Evolutionary conservation across 2,329 filamentous ascomycete genomes (phyloP).

Genomic region (Metarhizium humberi): DNA sequence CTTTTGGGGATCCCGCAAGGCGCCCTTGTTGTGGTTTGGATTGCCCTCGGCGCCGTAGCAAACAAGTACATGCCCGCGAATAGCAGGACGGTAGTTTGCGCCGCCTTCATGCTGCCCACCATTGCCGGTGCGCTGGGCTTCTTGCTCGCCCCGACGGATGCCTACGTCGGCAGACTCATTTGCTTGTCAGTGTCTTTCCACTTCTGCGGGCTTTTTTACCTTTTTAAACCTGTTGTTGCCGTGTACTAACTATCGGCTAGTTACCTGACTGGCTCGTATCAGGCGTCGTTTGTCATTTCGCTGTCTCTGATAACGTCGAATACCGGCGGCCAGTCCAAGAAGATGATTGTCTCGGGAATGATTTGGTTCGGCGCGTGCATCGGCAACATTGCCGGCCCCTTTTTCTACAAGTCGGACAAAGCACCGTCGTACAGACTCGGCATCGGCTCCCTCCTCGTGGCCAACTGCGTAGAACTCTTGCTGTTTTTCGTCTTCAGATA

Average conservation of each 20-base stretch:
- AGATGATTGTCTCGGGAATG: slow-evolving; percentile 54
- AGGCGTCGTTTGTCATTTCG: slow-evolving; percentile 29
- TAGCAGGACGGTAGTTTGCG: slow-evolving; percentile 28
- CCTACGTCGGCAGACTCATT: slow-evolving; percentile 43
- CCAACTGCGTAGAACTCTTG: slow-evolving; percentile 27
- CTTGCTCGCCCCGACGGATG: slow-evolving; percentile 39
- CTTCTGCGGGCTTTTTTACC: too few species aligned
- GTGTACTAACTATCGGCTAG: slow-evolving; percentile 5
- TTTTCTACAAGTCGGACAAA: slow-evolving; percentile 51
- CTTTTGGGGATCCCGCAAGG: slow-evolving; percentile 30
- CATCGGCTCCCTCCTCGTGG: slow-evolving; percentile 31
- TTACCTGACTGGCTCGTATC: slow-evolving; percentile 27
- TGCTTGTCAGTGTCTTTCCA: slow-evolving; percentile 33
- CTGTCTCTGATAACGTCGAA: slow-evolving; percentile 40
- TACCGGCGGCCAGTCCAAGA: slow-evolving; percentile 49
- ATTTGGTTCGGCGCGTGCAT: slow-evolving; percentile 51
- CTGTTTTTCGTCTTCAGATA: slow-evolving; percentile 30
- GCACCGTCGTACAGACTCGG: slow-evolving; percentile 30
- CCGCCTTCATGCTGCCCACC: background rate
- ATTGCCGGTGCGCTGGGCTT: slow-evolving; percentile 44
- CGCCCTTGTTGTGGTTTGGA: slow-evolving; percentile 26
- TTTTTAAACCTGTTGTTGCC: too few species aligned
- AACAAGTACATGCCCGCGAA: slow-evolving; percentile 32
- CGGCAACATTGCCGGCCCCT: slow-evolving; percentile 53
- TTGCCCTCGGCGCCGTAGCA: slow-evolving; percentile 30